phyloP scores from a whole-genome alignment of 2,329 filamentous ascomycete genomes.

The Fusarium tuaranense region DNA sequence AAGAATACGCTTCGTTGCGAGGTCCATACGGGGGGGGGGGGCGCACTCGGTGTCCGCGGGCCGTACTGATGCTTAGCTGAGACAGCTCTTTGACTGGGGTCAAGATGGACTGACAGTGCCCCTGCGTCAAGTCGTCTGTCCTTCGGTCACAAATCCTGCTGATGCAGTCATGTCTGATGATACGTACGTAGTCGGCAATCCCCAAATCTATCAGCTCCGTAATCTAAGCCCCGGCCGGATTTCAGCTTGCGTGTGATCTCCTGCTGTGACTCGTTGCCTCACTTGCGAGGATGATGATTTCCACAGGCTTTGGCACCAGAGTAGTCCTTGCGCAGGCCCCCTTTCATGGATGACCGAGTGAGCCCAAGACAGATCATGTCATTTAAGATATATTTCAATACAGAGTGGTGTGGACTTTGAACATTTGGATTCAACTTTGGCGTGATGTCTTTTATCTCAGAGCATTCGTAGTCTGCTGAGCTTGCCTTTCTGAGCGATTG shows the following conservation, averaged over 20 bases:
- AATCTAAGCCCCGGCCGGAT: neutral
- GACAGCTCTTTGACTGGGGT: neutral
- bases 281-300: neutral
- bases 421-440: neutral
- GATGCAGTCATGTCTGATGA: neutral
- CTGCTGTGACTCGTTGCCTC: neutral
- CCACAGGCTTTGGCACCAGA: neutral
- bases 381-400: neutral
- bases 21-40: neutral
- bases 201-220: neutral
- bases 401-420: neutral
- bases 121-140: neutral
- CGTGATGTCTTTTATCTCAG: neutral
- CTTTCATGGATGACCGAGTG: neutral
- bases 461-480: neutral
- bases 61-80: neutral
- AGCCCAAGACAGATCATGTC: neutral
- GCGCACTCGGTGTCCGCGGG: neutral
- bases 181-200: neutral
- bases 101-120: neutral
- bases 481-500: neutral
- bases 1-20: neutral
- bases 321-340: neutral
- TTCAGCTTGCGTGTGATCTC: neutral
- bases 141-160: neutral